These are phyloP conservation scores for Cyathus pygmaeus DNA, from an alignment of 1,284 basidiomycete genomes.

Conservation along the genomic window DNA sequence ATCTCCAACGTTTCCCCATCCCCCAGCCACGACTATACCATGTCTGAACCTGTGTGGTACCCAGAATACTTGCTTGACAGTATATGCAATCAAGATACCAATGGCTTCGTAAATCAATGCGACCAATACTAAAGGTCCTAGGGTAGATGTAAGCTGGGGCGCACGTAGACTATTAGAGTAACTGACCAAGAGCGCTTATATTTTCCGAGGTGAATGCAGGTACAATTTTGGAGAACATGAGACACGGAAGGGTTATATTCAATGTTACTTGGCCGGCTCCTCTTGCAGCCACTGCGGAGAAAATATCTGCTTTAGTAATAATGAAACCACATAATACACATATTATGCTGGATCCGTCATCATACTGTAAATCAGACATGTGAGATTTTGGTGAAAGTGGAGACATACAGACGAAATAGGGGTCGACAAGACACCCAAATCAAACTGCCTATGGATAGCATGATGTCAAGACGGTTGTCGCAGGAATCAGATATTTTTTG, in stretches of 20 bases:
- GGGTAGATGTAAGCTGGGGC: neutral
- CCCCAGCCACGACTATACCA: conserved; percentile 71
- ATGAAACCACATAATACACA: conserved; percentile 65
- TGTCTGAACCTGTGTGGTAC: conserved; percentile 80
- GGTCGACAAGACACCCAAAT: conserved; percentile 66
- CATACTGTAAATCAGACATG: too few relatives aligned
- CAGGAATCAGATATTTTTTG: too few relatives aligned
- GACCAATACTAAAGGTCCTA: conserved; percentile 66
- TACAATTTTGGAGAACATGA: conserved; percentile 83
- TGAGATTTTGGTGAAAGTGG: neutral
- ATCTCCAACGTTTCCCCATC: conserved; percentile 73
- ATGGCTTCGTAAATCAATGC: conserved; percentile 63
- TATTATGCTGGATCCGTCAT: conserved; percentile 51
- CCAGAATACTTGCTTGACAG: conserved; percentile 76
- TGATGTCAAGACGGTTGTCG: neutral
- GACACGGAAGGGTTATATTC: conserved; percentile 75
- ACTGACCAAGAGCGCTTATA: conserved; percentile 67
- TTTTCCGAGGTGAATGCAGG: conserved; percentile 77
- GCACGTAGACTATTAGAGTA: neutral
- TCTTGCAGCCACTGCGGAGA: conserved; percentile 65
- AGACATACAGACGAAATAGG: conserved; percentile 64
- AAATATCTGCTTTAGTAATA: conserved; percentile 69
- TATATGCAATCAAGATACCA: conserved; percentile 64
- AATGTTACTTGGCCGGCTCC: conserved; percentile 69
- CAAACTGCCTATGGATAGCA: conserved; percentile 39